Base-by-base conservation (phyloP, 345 rosid species). In the Moringa oleifera region DNA sequence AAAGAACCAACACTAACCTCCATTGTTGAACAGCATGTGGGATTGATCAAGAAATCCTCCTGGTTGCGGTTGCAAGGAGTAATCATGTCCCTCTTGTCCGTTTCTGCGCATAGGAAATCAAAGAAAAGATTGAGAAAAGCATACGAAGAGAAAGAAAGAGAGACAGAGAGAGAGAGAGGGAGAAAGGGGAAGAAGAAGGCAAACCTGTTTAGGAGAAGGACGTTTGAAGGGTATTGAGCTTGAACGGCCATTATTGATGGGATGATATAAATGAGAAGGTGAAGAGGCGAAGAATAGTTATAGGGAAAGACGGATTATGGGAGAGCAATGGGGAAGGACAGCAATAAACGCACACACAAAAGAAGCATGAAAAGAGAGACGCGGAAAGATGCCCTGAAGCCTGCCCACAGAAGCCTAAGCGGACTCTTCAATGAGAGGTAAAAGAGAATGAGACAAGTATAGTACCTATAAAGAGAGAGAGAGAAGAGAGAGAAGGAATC, bases 151-250 rank as follows among this genome's bases (percentile, higher is more conserved):
- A 52, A 19, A 49, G 25, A 41, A 7, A 20, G 0, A 41, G 3
- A 23, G 6, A 54, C 0, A 50, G 18, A 61, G 18, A 62, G 7
- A 37, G 25, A 47, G 28, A 33, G 46, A 19, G 50, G 21, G 47
- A 13, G 21, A n/a, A n/a, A n/a, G n/a, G n/a, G n/a, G n/a, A n/a
- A n/a, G n/a, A n/a, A n/a, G 45, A 19, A 52, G 53, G 19, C 28
- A 53, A 54, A 86, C 92, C 85, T 87, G 83, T 87, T 83, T 61
- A 90, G 77, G 64, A 90, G 81, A 60, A 90, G 88, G 67, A 81
- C 59, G 66, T 89, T 90, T 1, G 92, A 85, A 60, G 90, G 95
- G 73, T 90, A 89, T 66, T 83, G 95, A 82, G 95, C 87, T 76
- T 90, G 95, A 68, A 90, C 86, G 50, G 97, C 97, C 97, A 90